These are phyloP conservation scores for Fraxinus angustifolia DNA, from an alignment of 305 asterid species.

Conservation along the genomic window DNA sequence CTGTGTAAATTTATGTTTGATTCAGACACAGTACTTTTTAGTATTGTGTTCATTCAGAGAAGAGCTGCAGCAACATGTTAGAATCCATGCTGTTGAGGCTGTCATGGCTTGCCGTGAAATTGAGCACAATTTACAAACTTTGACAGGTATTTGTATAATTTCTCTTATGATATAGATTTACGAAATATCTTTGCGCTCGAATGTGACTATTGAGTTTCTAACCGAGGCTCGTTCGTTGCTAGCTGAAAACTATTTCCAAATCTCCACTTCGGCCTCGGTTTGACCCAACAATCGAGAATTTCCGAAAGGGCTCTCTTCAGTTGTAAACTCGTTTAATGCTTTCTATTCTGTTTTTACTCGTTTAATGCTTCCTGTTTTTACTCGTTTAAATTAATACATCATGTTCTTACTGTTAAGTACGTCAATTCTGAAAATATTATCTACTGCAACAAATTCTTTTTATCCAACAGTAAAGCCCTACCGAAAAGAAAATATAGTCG, in stretches of 20 bases:
- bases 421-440: too few species aligned
- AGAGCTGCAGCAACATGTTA: constrained; percentile 95
- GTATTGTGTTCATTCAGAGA: constrained; percentile 88
- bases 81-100: constrained; percentile 95
- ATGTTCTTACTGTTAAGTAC: too few species aligned
- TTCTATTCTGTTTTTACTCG: too few species aligned
- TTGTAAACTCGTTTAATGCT: too few species aligned
- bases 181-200: background rate
- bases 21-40: constrained; percentile 81
- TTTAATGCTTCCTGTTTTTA: too few species aligned
- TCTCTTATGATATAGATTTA: background rate
- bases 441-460: too few species aligned
- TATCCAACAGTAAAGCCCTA: too few species aligned
- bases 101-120: constrained; percentile 98
- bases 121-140: constrained; percentile 73
- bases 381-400: too few species aligned
- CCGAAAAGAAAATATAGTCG: background rate
- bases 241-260: background rate
- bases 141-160: constrained; percentile 50
- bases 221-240: background rate
- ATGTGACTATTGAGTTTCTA: too few species aligned
- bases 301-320: background rate
- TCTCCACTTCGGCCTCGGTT: background rate
- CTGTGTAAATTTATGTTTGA: background rate
- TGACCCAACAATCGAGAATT: background rate